phyloP scores from a whole-genome alignment of 1,139 yeast species.

The Candida tropicalis region DNA sequence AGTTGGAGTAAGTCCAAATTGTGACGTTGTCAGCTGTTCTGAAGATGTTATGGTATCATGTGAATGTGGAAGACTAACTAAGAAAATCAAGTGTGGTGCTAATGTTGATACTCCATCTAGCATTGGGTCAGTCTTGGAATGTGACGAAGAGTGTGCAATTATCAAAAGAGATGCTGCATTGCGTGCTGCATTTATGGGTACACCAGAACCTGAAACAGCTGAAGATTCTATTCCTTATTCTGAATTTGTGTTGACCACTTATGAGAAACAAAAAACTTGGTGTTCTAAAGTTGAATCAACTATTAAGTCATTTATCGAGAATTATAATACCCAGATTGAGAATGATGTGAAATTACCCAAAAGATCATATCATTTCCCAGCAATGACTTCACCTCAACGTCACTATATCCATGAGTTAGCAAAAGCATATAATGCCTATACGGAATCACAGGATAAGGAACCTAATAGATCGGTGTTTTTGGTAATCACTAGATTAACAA shows the following conservation, averaged over 20 bases:
- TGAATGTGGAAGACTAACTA: conserved; percentile 60
- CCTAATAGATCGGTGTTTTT: conserved; percentile 76
- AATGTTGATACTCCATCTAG: conserved; percentile 27
- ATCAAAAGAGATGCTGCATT: conserved; percentile 62
- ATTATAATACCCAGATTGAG: conserved; percentile 25
- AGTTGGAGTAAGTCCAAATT: conserved; percentile 32
- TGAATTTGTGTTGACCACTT: conserved; percentile 45
- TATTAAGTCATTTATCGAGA: conserved; percentile 50
- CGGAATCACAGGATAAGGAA: conserved; percentile 81
- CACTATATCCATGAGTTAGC: conserved; percentile 72
- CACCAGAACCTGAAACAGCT: conserved; percentile 21
- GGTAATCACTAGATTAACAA: conserved; percentile 41
- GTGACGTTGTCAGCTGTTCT: conserved; percentile 47
- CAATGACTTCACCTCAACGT: conserved; percentile 73
- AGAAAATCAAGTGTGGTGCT: conserved; percentile 57
- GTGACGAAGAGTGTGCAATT: conserved; percentile 73
- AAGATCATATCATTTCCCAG: conserved; percentile 58
- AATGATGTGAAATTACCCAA: conserved; percentile 16
- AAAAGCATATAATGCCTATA: conserved; percentile 55
- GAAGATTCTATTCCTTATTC: conserved; percentile 39
- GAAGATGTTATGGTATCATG: conserved; percentile 56
- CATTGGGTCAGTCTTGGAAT: conserved; percentile 45
- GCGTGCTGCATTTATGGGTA: conserved; percentile 60
- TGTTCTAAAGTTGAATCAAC: conserved; percentile 60
- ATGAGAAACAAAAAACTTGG: conserved; percentile 60